These are phyloP conservation scores for Phlyctochytrium bullatum DNA, from an alignment of 192 early-diverging fungal species.

Conservation along the genomic window DNA sequence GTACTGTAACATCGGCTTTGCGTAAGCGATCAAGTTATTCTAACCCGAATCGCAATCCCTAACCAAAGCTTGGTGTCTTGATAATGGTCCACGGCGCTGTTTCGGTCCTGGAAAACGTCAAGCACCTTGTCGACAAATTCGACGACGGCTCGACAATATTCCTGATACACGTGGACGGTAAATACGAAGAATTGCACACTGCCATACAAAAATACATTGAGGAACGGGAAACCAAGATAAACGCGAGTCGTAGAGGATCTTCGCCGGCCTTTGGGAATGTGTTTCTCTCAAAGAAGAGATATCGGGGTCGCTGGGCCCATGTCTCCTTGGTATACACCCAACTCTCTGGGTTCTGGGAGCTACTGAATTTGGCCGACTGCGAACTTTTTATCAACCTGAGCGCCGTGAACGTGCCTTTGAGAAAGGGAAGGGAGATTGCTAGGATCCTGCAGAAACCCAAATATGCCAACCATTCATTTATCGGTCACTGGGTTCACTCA, in stretches of 20 bases:
- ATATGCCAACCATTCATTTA: conserved; percentile 26
- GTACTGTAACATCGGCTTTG: too few species aligned
- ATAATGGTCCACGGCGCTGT: conserved; percentile 42
- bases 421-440: conserved; percentile 34
- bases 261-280: conserved; percentile 15
- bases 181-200: neutral
- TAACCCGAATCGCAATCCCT: neutral
- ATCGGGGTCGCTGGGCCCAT: conserved; percentile 38
- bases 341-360: conserved; percentile 38
- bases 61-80: conserved; percentile 39
- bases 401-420: conserved; percentile 41
- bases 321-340: conserved; percentile 37
- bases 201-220: neutral
- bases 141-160: conserved; percentile 40
- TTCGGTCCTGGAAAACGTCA: conserved; percentile 1
- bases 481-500: conserved; percentile 41
- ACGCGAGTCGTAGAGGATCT: neutral
- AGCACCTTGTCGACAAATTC: conserved; percentile 34
- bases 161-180: conserved; percentile 43
- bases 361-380: conserved; percentile 1
- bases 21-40: neutral
- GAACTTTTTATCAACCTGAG: conserved; percentile 46
- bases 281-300: conserved; percentile 29
- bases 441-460: conserved; percentile 17
- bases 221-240: neutral